A percentile compares a stretch with the other conserved stretches of the same genome.
These are phyloP conservation scores for Yarrowia hollandica DNA, from an alignment of 805 yeast genomes.

Conservation along the genomic window DNA sequence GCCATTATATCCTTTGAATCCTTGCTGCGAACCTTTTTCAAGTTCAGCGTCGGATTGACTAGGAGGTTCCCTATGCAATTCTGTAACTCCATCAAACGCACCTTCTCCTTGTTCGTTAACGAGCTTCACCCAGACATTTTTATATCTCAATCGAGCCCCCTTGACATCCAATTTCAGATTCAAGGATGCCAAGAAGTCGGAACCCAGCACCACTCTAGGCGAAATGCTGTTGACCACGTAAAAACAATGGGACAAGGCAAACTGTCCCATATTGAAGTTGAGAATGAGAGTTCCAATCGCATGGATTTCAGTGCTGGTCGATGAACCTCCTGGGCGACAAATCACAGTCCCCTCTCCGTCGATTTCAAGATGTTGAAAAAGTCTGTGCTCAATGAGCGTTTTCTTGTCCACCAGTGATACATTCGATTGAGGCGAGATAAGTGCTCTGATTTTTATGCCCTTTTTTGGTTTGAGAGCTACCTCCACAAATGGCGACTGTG, in stretches of 20 bases:
- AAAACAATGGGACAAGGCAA: conserved; percentile 18
- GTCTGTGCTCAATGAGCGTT: conserved; percentile 19
- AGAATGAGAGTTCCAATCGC: conserved; percentile 23
- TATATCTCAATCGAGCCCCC: conserved; percentile 14
- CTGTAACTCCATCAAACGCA: not conserved
- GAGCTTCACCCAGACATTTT: conserved; percentile 12
- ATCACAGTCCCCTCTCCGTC: conserved; percentile 14
- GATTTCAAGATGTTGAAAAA: conserved; percentile 11
- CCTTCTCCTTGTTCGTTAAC: conserved; percentile 16
- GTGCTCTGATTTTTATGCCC: conserved; percentile 3
- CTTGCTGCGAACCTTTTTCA: not conserved
- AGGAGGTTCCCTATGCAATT: not conserved
- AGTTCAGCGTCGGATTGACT: not conserved
- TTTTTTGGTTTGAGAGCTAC: conserved; percentile 22
- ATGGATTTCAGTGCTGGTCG: not conserved
- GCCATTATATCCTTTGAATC: not conserved
- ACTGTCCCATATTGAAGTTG: conserved; percentile 25
- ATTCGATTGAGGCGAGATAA: conserved; percentile 7
- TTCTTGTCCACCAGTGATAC: conserved; percentile 14
- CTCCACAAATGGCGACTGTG: conserved; percentile 6
- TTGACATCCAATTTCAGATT: conserved; percentile 8
- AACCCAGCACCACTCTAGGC: conserved; percentile 4
- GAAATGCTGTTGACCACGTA: conserved; percentile 10
- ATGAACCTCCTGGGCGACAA: conserved; percentile 1
- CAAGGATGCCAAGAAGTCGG: not conserved